Evolutionary conservation across 2,329 filamentous ascomycete species (phyloP), one percentile per base, ranked within the genome.

Genomic region (Madurella fahalii): DNA sequence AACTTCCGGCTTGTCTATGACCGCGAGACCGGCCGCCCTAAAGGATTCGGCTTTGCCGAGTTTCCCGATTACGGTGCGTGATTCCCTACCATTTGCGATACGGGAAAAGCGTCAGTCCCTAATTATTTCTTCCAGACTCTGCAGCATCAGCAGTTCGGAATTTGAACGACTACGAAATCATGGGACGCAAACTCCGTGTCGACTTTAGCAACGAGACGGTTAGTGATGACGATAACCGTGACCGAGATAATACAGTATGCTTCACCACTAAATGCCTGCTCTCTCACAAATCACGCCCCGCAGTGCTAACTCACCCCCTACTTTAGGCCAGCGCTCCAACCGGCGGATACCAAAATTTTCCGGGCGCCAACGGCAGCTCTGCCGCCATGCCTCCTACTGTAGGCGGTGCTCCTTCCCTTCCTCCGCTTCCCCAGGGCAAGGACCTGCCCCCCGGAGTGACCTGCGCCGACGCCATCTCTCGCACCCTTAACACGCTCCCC

Each of bases 31-130:
- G 92, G 93, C 41, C 85, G 90, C 53, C 92, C 94, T 1, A 97
- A 96, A 72, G 94, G 94, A 16, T 99, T 96, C 69, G 94, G 94
- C 37, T 99, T 97, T 66, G 89, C 92, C 66, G 93, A 97, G 70
- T 99, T 95, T 68, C 88, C 90, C 52, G 94, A 97, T 68, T 85
- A 89, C 56, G 93, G 95, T 82, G 80, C 37, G 71, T 56, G 11
- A 4, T 32, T 32, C 8, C 25, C 9, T 18, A 18, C 25, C 17
- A 16, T 34, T 15, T 57, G 50, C 7, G 25, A 3, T 25, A 7
- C 25, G 7, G 7, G 25, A 25, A 25, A 37, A 40, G 43, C 25
- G 40, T 37, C 53, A 15, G 4, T 32, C 13, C 9, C 18, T 48
- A 37, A 56, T 51, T 50, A 31, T 49, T 46, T 56, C 20, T 50